Evolutionary conservation across 2,329 filamentous ascomycete genomes (phyloP).

Genomic region (Ophiostoma sp.): DNA sequence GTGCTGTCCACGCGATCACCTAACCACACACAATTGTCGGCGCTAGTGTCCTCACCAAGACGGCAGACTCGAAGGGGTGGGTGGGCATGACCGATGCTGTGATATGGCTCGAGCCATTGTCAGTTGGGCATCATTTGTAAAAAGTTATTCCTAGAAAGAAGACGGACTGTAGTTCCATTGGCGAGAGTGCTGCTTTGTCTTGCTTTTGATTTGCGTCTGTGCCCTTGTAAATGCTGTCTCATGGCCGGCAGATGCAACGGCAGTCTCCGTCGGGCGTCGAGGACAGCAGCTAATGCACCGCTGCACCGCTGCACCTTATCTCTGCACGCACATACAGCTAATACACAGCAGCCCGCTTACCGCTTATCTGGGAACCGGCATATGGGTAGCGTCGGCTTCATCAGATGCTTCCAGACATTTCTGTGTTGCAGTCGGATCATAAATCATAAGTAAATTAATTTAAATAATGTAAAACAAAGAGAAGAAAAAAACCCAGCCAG

Average conservation of each 20-base stretch:
- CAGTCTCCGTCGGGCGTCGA: not conserved
- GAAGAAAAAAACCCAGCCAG: not conserved
- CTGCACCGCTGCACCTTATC: not conserved
- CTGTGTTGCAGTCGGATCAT: not conserved
- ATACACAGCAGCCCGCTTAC: not conserved
- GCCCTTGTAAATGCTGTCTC: not conserved
- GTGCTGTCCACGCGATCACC: conserved; percentile 1
- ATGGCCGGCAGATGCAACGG: not conserved
- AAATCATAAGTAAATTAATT: not conserved
- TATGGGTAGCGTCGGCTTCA: conserved; percentile 4
- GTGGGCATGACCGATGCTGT: conserved; percentile 4
- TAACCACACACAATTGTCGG: conserved; percentile 1
- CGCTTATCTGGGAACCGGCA: not conserved
- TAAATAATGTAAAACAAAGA: no score
- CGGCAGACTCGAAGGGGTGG: not conserved
- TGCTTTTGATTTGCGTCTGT: not conserved
- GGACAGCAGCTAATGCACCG: not conserved
- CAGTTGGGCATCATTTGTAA: not conserved
- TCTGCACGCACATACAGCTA: not conserved
- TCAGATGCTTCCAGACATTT: not conserved
- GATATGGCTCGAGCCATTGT: not conserved
- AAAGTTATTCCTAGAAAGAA: no score
- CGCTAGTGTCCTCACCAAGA: not conserved
- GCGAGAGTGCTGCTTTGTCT: not conserved
- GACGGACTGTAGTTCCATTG: not conserved